phyloP scores from a whole-genome alignment of 2,329 filamentous ascomycete genomes.

The Claviceps spartinae region DNA sequence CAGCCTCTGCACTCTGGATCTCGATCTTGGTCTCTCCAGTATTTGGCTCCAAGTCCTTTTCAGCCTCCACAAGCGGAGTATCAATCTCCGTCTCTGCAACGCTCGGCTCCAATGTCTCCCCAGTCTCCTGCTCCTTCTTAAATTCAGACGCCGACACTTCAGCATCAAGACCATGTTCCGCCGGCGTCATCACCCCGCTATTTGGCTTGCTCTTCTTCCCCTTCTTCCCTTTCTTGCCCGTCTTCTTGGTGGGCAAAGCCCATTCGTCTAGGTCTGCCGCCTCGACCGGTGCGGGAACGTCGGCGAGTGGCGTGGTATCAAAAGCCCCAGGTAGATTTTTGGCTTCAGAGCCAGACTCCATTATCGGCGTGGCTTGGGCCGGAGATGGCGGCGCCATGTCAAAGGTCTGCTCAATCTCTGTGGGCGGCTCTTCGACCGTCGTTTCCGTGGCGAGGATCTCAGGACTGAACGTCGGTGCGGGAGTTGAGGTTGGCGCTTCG shows the following conservation, averaged over 20 bases:
- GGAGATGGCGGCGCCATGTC: neutral
- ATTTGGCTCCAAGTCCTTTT: no score
- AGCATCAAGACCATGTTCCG: neutral
- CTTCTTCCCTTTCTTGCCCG: slow-evolving; percentile 4
- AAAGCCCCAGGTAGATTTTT: neutral
- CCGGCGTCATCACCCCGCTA: neutral
- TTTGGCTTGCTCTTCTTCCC: slow-evolving; percentile 1
- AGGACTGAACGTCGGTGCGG: neutral
- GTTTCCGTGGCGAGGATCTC: neutral
- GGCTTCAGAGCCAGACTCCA: neutral
- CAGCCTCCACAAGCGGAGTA: neutral
- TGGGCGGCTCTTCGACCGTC: neutral
- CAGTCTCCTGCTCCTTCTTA: neutral
- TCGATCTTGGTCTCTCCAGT: no score
- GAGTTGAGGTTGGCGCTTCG: neutral
- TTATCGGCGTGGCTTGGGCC: neutral
- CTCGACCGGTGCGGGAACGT: neutral
- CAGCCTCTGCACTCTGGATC: no score
- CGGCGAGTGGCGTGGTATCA: neutral
- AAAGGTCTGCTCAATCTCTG: neutral
- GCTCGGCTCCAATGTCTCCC: neutral
- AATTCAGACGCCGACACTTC: neutral
- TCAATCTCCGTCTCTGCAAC: neutral
- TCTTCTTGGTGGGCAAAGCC: slow-evolving; percentile 1
- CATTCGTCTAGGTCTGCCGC: slow-evolving; percentile 1